Conservation (phyloP, 2,329 filamentous ascomycete genomes). For the Venturia effusa region DNA sequence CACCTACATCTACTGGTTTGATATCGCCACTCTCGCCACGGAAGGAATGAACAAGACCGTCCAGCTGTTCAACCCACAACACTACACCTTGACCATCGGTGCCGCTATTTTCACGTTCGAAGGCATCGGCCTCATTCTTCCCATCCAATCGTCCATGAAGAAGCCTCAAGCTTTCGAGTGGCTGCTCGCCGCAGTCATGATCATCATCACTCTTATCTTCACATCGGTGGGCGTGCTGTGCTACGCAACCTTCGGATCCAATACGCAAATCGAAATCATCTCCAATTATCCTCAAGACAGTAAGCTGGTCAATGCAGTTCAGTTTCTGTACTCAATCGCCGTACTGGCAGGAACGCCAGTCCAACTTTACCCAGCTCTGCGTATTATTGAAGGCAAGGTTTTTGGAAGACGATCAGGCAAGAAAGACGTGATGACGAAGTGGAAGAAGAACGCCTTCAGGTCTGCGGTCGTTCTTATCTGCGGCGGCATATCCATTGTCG, state of each 20-base stretch:
- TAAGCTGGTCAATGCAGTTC: conserved; percentile 63
- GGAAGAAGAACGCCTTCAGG: conserved; percentile 64
- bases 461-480: conserved; percentile 47
- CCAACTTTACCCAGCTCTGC: conserved; percentile 62
- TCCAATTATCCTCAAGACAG: conserved; percentile 63
- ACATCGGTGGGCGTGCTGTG: conserved; percentile 62
- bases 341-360: conserved; percentile 65
- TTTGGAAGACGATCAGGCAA: conserved; percentile 60
- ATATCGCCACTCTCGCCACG: conserved; percentile 45
- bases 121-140: conserved; percentile 65
- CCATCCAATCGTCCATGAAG: conserved; percentile 67
- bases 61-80: conserved; percentile 56
- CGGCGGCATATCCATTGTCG: conserved; percentile 49
- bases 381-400: conserved; percentile 57
- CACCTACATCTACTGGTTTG: conserved; percentile 63
- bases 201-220: conserved; percentile 62
- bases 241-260: conserved; percentile 61
- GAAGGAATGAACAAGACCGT: conserved; percentile 50
- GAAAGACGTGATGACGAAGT: conserved; percentile 53
- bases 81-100: conserved; percentile 61
- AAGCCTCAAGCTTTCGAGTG: conserved; percentile 55
- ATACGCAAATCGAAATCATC: conserved; percentile 63
- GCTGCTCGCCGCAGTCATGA: conserved; percentile 58
- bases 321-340: conserved; percentile 63
- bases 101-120: conserved; percentile 71